Evolutionary conservation across 2,329 filamentous ascomycete genomes (phyloP), one percentile per base, ranked within the genome.

Genomic region (Exophiala sideris): DNA sequence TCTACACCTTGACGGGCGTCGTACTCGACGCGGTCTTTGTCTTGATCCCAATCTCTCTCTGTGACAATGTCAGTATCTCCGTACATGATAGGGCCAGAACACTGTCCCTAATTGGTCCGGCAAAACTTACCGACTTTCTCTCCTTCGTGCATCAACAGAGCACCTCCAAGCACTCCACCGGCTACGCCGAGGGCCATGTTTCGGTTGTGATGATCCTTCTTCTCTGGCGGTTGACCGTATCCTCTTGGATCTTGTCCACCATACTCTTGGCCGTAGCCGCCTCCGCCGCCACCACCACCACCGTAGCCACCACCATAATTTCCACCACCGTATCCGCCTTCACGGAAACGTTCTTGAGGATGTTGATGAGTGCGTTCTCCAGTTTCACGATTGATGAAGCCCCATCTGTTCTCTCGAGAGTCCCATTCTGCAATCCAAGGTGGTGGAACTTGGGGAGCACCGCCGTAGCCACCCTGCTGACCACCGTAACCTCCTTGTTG

Each of bases 351-450:
- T 33, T 65, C 62, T 7, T 59, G 63, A 8, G 73, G 73, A 44
- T 66, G 64, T 29, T 75, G 66, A 58, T 68, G 73, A 41, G 66
- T 72, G 14, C 70, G 67, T 62, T 76, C 68, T 36, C 75, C 75
- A 18, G 69, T 78, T 59, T 76, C 67, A 50, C 73, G 67, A 64
- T 78, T 78, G 57, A 77, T 64, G 65, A 71, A 79, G 63, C 73
- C 62, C 67, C 71, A 77, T 60, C 73, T 69, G 35, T 67, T 58
- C 18, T 70, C 68, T 48, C 66, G 67, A 18, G 67, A 64, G 45
- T 75, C 71, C 73, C 73, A 78, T 46, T 70, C 69, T n/a, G 75
- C 67, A 41, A 69, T 60, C 76, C 76, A 78, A 12, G 75, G 75
- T 33, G 66, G 67, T 7, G 73, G 71, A 8, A 71, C 59, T 34